Conservation (phyloP, 768 basidiomycete species). For the Lepiota venenata region DNA sequence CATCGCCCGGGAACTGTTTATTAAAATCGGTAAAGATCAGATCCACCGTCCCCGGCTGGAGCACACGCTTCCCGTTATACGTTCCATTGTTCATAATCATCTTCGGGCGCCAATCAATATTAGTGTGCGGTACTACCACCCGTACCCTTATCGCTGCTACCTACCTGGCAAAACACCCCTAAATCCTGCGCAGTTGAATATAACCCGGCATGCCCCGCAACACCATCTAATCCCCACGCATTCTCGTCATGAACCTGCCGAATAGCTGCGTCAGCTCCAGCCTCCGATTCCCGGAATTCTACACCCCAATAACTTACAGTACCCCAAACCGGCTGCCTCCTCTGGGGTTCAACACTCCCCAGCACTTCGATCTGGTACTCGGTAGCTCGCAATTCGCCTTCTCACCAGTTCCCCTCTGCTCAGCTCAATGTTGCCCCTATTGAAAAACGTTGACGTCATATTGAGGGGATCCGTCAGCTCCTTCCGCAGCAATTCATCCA, state of each 20-base stretch:
- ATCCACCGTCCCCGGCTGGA: constrained; percentile 23
- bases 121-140: too few relatives aligned
- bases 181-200: constrained; percentile 25
- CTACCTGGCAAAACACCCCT: constrained; percentile 25
- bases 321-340: constrained; percentile 26
- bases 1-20: constrained; percentile 23
- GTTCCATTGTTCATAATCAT: constrained; percentile 29
- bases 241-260: constrained; percentile 26
- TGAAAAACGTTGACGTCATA: constrained; percentile 23
- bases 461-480: constrained; percentile 23
- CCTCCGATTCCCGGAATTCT: background rate
- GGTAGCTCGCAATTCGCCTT: constrained; percentile 15
- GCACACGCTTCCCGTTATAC: constrained; percentile 19
- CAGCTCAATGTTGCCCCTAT: constrained; percentile 19
- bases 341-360: constrained; percentile 18
- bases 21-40: constrained; percentile 26
- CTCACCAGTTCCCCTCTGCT: background rate
- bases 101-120: constrained; percentile 6
- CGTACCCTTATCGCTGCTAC: background rate
- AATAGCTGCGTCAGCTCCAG: constrained; percentile 2
- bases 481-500: constrained; percentile 21
- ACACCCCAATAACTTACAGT: constrained; percentile 15
- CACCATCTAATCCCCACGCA: constrained; percentile 24
- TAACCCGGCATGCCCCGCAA: constrained; percentile 25
- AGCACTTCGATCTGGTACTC: constrained; percentile 23